These are phyloP conservation scores for Arthrocladium fulminans DNA, from an alignment of 2,329 filamentous ascomycete species.

Conservation along the genomic window DNA sequence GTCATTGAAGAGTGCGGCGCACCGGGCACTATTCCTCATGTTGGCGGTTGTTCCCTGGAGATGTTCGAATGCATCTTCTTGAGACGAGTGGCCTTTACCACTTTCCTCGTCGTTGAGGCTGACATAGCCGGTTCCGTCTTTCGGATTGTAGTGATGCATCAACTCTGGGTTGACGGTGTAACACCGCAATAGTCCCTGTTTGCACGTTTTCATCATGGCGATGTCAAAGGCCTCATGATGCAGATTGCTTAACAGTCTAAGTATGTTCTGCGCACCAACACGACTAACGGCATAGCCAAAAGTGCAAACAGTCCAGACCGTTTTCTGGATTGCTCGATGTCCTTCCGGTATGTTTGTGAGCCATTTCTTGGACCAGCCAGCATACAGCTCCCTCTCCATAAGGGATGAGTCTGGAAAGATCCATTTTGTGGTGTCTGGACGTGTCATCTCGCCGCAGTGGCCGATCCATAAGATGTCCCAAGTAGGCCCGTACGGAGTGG, in stretches of 20 bases:
- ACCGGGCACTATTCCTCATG: constrained; percentile 30
- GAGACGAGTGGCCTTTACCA: constrained; percentile 14
- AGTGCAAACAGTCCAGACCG: constrained; percentile 5
- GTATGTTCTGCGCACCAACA: constrained; percentile 33
- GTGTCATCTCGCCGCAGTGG: neutral
- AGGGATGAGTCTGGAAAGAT: neutral
- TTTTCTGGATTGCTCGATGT: constrained; percentile 5
- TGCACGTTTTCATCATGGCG: constrained; percentile 26
- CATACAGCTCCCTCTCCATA: neutral
- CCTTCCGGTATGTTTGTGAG: constrained; percentile 4
- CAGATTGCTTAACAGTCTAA: constrained; percentile 16
- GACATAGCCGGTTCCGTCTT: constrained; percentile 21
- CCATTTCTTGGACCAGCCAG: constrained; percentile 11
- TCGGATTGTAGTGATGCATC: constrained; percentile 29
- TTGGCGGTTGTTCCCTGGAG: constrained; percentile 29
- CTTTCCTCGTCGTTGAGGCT: constrained; percentile 23
- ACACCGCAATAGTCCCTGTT: constrained; percentile 25
- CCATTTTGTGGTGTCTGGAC: too few species aligned
- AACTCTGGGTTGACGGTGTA: constrained; percentile 31
- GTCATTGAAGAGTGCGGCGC: constrained; percentile 26
- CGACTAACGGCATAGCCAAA: constrained; percentile 24
- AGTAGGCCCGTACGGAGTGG: neutral
- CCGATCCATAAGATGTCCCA: constrained; percentile 1
- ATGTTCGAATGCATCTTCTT: constrained; percentile 23
- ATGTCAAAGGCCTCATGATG: constrained; percentile 28